A percentile compares a stretch with the other conserved stretches of the same genome.
Evolutionary conservation across 2,329 filamentous ascomycete species (phyloP).

Genomic region (Berkeleyomyces rouxiae): DNA sequence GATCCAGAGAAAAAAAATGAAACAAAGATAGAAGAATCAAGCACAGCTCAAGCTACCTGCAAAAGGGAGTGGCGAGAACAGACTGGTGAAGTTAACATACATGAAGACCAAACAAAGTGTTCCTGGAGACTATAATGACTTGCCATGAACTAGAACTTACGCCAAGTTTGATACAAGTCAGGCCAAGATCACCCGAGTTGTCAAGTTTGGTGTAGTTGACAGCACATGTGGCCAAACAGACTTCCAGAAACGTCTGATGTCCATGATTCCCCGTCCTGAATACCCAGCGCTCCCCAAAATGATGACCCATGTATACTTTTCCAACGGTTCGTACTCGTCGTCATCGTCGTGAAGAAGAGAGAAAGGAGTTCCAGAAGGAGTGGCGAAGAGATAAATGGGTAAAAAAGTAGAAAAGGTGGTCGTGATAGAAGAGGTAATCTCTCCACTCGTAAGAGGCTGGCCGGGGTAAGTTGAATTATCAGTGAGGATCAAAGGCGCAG

Average conservation of each 20-base stretch:
- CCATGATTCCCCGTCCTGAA: background rate
- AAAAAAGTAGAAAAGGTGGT: background rate
- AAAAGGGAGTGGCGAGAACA: background rate
- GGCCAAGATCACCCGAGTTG: background rate
- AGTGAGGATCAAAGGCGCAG: background rate
- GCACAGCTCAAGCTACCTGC: background rate
- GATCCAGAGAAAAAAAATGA: slow-evolving; percentile 21
- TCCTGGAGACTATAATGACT: slow-evolving; percentile 34
- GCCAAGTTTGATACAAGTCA: background rate
- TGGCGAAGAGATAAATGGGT: background rate
- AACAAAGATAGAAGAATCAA: slow-evolving; percentile 15
- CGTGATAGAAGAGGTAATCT: background rate
- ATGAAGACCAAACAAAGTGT: slow-evolving; percentile 49
- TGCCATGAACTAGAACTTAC: slow-evolving; percentile 20
- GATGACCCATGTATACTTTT: background rate
- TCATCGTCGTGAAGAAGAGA: background rate
- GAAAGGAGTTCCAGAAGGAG: slow-evolving; percentile 9
- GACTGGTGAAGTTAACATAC: slow-evolving; percentile 44
- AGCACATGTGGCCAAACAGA: background rate
- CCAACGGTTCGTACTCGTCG: background rate
- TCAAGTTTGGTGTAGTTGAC: slow-evolving; percentile 19
- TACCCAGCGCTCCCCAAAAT: background rate
- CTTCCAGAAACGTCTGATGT: background rate
- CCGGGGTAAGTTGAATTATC: background rate
- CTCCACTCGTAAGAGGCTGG: background rate